Conservation (phyloP, 106 monocot species). For the Apostasia ramifera region DNA sequence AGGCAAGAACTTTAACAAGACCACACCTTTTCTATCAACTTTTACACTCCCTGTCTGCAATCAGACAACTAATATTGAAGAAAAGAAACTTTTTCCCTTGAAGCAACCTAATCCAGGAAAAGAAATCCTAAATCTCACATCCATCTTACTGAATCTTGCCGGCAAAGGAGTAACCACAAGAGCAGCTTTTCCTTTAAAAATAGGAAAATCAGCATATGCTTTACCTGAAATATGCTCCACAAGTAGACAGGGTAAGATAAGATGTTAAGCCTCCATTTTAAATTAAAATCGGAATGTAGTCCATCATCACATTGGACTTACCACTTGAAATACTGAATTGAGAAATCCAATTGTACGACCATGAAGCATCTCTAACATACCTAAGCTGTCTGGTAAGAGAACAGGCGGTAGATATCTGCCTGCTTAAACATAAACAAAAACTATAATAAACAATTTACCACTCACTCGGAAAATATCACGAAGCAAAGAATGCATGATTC, state of each 20-base stretch:
- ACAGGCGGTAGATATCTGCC: conserved; percentile 1
- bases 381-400: not conserved
- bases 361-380: conserved; percentile 15
- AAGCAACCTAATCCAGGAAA: not conserved
- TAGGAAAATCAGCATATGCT: conserved; percentile 38
- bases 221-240: conserved; percentile 28
- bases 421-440: conserved; percentile 5
- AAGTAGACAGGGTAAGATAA: not conserved
- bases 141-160: conserved; percentile 47
- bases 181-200: conserved; percentile 92
- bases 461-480: too few species aligned
- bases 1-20: conserved; percentile 73
- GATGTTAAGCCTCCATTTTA: not conserved
- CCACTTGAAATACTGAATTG: conserved; percentile 24
- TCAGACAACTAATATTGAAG: not conserved
- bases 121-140: conserved; percentile 31
- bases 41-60: conserved; percentile 38
- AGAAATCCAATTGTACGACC: conserved; percentile 17
- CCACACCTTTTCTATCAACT: conserved; percentile 49
- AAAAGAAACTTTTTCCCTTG: not conserved
- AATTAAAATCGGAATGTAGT: not conserved
- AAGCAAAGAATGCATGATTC: too few species aligned
- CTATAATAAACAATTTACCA: not conserved
- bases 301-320: conserved; percentile 4
- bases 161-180: conserved; percentile 39